Evolutionary conservation across 495 filamentous ascomycete species (phyloP).

Genomic region (Talaromyces wortmannii): DNA sequence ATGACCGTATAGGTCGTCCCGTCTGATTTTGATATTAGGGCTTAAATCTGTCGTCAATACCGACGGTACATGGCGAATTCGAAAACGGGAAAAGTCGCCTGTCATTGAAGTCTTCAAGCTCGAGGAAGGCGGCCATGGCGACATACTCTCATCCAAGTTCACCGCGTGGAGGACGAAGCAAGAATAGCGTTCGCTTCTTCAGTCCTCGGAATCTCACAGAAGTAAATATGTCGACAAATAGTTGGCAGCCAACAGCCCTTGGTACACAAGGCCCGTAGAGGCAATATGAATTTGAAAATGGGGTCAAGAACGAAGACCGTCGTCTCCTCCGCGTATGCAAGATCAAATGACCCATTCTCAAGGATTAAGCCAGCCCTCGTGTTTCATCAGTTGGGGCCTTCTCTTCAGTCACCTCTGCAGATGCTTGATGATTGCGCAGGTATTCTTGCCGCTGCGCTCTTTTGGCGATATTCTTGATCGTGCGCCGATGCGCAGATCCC

Average conservation of each 20-base stretch:
- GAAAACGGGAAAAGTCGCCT: conserved; percentile 45
- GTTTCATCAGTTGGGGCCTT: background rate
- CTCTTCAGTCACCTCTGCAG: background rate
- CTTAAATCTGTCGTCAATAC: conserved; percentile 57
- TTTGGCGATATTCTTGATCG: conserved; percentile 24
- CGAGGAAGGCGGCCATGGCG: conserved; percentile 66
- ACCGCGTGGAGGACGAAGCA: conserved; percentile 55
- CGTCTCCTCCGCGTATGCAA: too few relatives aligned
- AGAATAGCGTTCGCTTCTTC: too few relatives aligned
- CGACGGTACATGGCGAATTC: conserved; percentile 79
- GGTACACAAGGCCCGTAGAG: too few relatives aligned
- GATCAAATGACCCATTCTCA: too few relatives aligned
- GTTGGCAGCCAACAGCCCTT: too few relatives aligned
- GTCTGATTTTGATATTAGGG: conserved; percentile 29
- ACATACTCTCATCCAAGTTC: conserved; percentile 72
- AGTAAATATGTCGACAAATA: too few relatives aligned
- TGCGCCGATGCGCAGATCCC: conserved; percentile 53
- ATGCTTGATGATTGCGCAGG: conserved; percentile 10
- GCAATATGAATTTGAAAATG: too few relatives aligned
- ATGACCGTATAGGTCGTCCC: background rate
- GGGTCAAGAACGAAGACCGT: too few relatives aligned
- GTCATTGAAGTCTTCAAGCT: conserved; percentile 65
- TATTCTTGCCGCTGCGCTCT: conserved; percentile 24
- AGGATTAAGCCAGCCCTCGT: too few relatives aligned
- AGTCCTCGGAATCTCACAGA: too few relatives aligned